Base-by-base conservation (phyloP, 345 rosid genomes). In the Eucalyptus tenuipes region DNA sequence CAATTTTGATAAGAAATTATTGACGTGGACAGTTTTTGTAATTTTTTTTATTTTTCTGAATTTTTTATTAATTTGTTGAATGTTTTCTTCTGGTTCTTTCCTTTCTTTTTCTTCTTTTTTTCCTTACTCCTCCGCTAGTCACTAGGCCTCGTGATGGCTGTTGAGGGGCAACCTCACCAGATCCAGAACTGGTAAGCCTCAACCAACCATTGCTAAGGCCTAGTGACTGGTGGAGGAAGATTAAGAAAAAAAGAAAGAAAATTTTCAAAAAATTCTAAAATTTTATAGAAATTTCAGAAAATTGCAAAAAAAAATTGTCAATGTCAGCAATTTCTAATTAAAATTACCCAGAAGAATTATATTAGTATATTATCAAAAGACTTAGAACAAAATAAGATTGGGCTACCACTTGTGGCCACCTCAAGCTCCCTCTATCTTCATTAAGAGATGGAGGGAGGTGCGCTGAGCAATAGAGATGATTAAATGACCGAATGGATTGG, bases 311-410 rank as follows among this genome's bases (percentile, higher is more conserved):
- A 55, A 55, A 55, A 55, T 4, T 22, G 6, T 24, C 1, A 1
- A 52, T 9, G 2, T 17, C 27, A 24, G 13, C 0, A 3, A 55
- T 55, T 55, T 55, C 3, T 55, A 9, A 55, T 55, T 55, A 55
- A 55, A 55, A 55, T 55, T 55, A 0, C 2, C 29, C 0, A 24
- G 3, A 55, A 55, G 0, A 4, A 24, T 29, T 0, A 55, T 22
- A 55, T 55, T 55, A 24, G 6, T 24, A 24, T 24, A 55, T 55
- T 24, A 24, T 22, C 13, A 24, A 55, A 24, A 24, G 6, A 22
- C 61, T 55, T 55, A 10, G 6, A 10, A 55, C 25, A 17, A 5
- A 68, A 33, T 33, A 68, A 68, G 80, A 20, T 68, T 3, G 44
- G 13, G 24, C 44, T 16, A 33, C 80, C 25, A 68, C 7, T 17